Evolutionary conservation across 2,329 filamentous ascomycete genomes (phyloP).

Genomic region (Zymoseptoria ardabiliae): DNA sequence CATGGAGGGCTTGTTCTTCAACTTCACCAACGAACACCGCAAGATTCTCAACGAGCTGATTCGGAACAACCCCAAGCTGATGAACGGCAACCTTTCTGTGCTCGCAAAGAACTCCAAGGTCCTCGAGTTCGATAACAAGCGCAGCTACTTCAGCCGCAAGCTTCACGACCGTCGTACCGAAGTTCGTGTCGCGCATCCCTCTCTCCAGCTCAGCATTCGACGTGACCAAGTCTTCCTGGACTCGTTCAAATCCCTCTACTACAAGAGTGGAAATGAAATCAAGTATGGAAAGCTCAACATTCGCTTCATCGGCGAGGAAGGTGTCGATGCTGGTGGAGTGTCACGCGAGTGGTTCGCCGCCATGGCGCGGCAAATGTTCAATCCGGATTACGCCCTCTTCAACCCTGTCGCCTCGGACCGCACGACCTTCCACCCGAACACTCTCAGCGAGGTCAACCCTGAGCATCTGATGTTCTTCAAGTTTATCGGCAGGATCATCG

Average conservation of each 20-base stretch:
- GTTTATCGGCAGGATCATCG: conserved; percentile 96
- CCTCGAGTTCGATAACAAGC: conserved; percentile 98
- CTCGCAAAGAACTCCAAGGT: conserved; percentile 98
- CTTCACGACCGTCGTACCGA: conserved; percentile 70
- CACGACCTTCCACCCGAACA: conserved; percentile 97
- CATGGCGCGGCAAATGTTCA: conserved; percentile 95
- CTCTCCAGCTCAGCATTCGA: conserved; percentile 80
- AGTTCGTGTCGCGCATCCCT: conserved; percentile 62
- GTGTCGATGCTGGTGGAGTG: conserved; percentile 94
- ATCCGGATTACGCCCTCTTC: conserved; percentile 94
- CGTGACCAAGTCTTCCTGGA: conserved; percentile 96
- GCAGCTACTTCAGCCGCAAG: conserved; percentile 94
- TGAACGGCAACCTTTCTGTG: conserved; percentile 95
- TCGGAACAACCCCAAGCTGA: conserved; percentile 91
- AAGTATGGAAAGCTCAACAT: conserved; percentile 99
- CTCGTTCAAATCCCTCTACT: conserved; percentile 96
- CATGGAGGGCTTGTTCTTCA: conserved; percentile 90
- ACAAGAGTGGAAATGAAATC: conserved; percentile 93
- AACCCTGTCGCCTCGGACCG: conserved; percentile 93
- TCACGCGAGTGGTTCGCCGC: conserved; percentile 99
- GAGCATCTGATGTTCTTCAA: conserved; percentile 99
- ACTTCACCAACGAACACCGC: conserved; percentile 93
- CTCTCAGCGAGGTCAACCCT: conserved; percentile 84
- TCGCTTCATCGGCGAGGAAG: conserved; percentile 93
- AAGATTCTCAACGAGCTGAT: conserved; percentile 98